phyloP scores from a whole-genome alignment of 2,329 filamentous ascomycete genomes.

The Aspergillus fijiensis region DNA sequence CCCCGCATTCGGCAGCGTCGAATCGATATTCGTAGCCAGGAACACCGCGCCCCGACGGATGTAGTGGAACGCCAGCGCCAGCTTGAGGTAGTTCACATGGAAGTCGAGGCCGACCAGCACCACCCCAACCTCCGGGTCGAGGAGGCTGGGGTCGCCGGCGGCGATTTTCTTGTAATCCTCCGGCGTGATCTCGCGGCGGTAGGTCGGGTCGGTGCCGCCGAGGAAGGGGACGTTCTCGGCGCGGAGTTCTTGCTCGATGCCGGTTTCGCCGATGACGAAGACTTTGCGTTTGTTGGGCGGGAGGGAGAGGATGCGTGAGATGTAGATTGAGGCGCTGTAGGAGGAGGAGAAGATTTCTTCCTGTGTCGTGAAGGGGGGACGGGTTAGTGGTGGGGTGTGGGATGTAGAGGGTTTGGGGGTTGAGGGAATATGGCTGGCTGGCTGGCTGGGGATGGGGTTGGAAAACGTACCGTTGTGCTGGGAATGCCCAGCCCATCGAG shows the following conservation, averaged over 20 bases:
- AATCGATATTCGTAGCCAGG: constrained; percentile 90
- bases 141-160: constrained; percentile 62
- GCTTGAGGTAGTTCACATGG: constrained; percentile 92
- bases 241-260: constrained; percentile 84
- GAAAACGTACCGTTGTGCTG: constrained; percentile 57
- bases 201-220: constrained; percentile 79
- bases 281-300: constrained; percentile 83
- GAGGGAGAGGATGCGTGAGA: constrained; percentile 83
- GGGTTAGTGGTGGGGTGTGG: constrained; percentile 1
- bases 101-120: constrained; percentile 91
- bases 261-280: constrained; percentile 86
- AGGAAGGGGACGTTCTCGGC: constrained; percentile 77
- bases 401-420: not conserved
- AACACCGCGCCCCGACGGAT: constrained; percentile 76
- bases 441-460: too few species aligned
- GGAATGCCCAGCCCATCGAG: constrained; percentile 79
- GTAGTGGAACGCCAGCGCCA: constrained; percentile 82
- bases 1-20: constrained; percentile 77
- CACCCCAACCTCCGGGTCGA: constrained; percentile 86
- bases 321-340: constrained; percentile 94
- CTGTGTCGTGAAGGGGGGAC: constrained; percentile 31
- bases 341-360: constrained; percentile 96
- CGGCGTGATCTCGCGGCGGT: constrained; percentile 73
- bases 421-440: not conserved
- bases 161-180: constrained; percentile 80